A percentile compares a stretch with the other conserved stretches of the same genome.
Evolutionary conservation across 1,284 basidiomycete genomes (phyloP).

Genomic region (Inonotus obliquus): DNA sequence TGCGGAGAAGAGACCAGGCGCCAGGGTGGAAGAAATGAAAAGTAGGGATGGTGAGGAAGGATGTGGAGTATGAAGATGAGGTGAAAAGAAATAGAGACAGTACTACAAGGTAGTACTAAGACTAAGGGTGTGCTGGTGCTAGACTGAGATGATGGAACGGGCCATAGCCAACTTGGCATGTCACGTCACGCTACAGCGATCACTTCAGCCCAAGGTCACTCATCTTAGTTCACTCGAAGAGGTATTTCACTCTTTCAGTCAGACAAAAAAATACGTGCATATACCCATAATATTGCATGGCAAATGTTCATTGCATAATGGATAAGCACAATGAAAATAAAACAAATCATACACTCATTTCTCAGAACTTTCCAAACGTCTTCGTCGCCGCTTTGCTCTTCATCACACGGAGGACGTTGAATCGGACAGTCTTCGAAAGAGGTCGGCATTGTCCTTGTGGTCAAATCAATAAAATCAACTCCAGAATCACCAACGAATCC

Average conservation of each 20-base stretch:
- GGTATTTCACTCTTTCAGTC: not conserved
- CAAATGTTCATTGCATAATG: constrained; percentile 24
- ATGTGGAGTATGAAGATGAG: constrained; percentile 15
- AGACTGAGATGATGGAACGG: constrained; percentile 4
- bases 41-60: constrained; percentile 3
- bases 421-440: constrained; percentile 98
- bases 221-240: not conserved
- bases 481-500: not conserved
- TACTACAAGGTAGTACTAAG: not conserved
- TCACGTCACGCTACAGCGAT: not conserved
- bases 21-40: constrained; percentile 50
- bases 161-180: not conserved
- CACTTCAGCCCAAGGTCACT: too few species aligned
- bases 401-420: constrained; percentile 92
- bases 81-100: not conserved
- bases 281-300: constrained; percentile 9
- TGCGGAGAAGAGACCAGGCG: constrained; percentile 72
- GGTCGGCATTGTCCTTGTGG: constrained; percentile 93
- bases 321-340: constrained; percentile 18
- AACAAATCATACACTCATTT: constrained; percentile 2
- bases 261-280: constrained; percentile 3
- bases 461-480: not conserved
- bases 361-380: constrained; percentile 92
- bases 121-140: not conserved
- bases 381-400: constrained; percentile 87